Base-by-base conservation (phyloP, 176 grass and related monocot species). In the Tillandsia leiboldiana region DNA sequence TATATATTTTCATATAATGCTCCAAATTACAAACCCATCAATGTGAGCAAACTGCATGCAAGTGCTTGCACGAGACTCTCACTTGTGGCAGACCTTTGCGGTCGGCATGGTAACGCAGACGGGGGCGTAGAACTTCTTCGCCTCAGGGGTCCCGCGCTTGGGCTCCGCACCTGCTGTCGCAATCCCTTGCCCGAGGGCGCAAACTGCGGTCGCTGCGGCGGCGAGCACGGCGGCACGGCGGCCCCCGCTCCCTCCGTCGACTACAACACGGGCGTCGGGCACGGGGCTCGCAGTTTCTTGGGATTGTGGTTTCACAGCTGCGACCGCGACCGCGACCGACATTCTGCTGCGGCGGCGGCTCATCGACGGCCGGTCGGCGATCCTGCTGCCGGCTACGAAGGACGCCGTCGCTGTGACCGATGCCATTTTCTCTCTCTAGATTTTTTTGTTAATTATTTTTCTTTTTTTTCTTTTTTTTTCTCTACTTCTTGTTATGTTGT, bases 41-140 rank as follows among this genome's bases (percentile, higher is more conserved):
- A 42, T 7, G 33, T 42, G 33, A 42, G 33, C 33, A 42, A 42
- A 42, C 33, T 42, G 7, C 0, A 42, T 42, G 33, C 33, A 42
- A 6, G 33, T 42, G 33, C 3, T 42, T 14, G 11, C 12, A 53
- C 3, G 53, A 56, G 53, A 0, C 53, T 11, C 76, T 88, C 71
- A 92, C 75, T 80, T 85, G 83, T 73, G 80, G 80, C 77, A 92
- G 78, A 92, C 26, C 86, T 73, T 92, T 79, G 90, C 90, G 61
- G 77, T 86, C 68, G 86, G 83, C 90, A 92, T 83, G 80, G 85
- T 92, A 77, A 92, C 73, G 83, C 90, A 88, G 82, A 88, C 28
- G 48, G 85, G n/a, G 48, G 80, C 86, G 78, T 86, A 92, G 69
- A 85, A 73, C 75, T 88, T 88, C 82, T 83, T 92, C 51, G 80